Conservation (phyloP, 495 filamentous ascomycete genomes). For the Talaromyces adpressus region DNA sequence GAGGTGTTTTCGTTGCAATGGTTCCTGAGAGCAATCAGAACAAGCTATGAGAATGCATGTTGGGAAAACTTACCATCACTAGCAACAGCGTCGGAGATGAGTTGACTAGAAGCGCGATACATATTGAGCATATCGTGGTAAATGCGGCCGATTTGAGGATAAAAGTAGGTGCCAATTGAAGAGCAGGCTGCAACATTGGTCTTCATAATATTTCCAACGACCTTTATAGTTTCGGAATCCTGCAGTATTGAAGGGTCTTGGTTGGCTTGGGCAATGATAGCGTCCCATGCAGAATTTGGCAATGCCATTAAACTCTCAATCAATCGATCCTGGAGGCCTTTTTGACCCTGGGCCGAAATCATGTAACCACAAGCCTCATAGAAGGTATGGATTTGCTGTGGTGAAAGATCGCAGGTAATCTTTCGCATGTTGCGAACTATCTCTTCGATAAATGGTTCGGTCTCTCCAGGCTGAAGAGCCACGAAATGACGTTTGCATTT, state of each 20-base stretch:
- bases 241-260: constrained; percentile 76
- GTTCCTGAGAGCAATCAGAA: constrained; percentile 50
- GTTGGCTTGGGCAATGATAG: constrained; percentile 80
- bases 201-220: constrained; percentile 99
- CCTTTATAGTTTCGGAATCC: constrained; percentile 89
- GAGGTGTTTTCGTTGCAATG: constrained; percentile 96
- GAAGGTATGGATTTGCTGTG: constrained; percentile 97
- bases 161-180: constrained; percentile 95
- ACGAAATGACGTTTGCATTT: constrained; percentile 98
- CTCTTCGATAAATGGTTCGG: constrained; percentile 95
- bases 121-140: constrained; percentile 99
- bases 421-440: constrained; percentile 92
- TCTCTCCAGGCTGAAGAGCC: constrained; percentile 88
- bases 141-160: constrained; percentile 96
- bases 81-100: constrained; percentile 87
- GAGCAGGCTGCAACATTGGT: constrained; percentile 96
- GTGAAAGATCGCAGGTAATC: constrained; percentile 89
- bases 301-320: constrained; percentile 88
- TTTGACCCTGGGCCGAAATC: constrained; percentile 96
- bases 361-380: constrained; percentile 99
- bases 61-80: constrained; percentile 61
- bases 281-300: constrained; percentile 91
- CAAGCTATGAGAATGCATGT: neutral
- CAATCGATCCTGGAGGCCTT: constrained; percentile 80
- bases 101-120: constrained; percentile 91